Percentiles rank a stretch among this genome's conserved stretches.
Conservation (phyloP, 345 rosid species). For the Acer yangbiense region DNA sequence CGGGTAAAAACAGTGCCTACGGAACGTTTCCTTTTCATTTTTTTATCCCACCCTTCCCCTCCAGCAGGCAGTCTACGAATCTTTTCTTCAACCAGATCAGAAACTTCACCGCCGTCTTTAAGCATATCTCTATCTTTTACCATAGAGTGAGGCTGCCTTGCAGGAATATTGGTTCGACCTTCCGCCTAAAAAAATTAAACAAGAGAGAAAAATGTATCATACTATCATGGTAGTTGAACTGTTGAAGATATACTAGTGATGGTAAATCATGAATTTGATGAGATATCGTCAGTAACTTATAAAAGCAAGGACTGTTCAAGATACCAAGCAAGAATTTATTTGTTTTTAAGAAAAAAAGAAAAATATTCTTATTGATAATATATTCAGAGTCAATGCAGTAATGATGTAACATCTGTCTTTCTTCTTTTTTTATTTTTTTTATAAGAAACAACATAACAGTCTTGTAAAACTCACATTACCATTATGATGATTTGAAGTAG, state of each 20-base stretch:
- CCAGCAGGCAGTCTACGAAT: conserved; percentile 51
- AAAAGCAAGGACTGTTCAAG: neutral
- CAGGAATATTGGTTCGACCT: conserved; percentile 33
- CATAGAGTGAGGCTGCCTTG: conserved; percentile 38
- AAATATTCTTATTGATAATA: neutral
- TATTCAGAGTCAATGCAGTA: neutral
- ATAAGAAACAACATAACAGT: neutral
- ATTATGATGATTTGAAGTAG: neutral
- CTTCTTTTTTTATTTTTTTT: neutral
- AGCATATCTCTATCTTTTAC: conserved; percentile 50
- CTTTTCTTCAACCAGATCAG: conserved; percentile 52
- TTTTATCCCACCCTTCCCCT: conserved; percentile 67
- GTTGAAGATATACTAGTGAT: neutral
- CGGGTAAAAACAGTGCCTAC: conserved; percentile 44
- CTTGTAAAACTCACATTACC: conserved; percentile 1
- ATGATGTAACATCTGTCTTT: neutral
- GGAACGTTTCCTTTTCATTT: conserved; percentile 57
- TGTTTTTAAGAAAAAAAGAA: neutral
- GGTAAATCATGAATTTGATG: neutral
- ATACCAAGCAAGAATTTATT: neutral
- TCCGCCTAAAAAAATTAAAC: conserved; percentile 38
- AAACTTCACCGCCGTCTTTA: conserved; percentile 43
- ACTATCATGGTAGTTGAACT: neutral
- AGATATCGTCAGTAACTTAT: neutral
- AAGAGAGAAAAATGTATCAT: conserved; percentile 1